Conservation (phyloP, 345 rosid species). For the Nephelium lappaceum region DNA sequence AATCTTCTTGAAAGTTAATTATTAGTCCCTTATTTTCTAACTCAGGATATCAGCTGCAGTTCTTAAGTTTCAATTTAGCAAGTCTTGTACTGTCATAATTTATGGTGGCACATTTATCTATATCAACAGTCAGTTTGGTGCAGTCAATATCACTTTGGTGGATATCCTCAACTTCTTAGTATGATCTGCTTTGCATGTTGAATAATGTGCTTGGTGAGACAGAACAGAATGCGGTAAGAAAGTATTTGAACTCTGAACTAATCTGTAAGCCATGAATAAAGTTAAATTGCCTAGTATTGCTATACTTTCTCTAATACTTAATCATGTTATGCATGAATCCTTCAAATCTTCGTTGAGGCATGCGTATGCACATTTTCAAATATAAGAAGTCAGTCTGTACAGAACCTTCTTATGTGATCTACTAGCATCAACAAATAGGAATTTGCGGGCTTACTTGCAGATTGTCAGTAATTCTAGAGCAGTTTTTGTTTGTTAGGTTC, state of each 20-base stretch:
- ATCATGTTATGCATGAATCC: conserved; percentile 9
- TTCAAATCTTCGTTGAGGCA: conserved; percentile 11
- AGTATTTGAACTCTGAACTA: conserved; percentile 12
- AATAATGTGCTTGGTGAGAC: conserved; percentile 12
- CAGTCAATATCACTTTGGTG: conserved; percentile 13
- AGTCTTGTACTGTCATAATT: conserved; percentile 30
- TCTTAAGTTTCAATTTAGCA: conserved; percentile 24
- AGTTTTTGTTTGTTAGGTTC: conserved; percentile 7
- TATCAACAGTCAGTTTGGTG: conserved; percentile 20
- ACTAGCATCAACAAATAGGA: conserved; percentile 9
- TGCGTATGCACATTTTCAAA: conserved; percentile 9
- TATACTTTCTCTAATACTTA: conserved; percentile 13
- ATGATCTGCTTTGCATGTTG: conserved; percentile 13
- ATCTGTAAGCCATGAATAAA: conserved; percentile 19
- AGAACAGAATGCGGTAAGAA: conserved; percentile 22
- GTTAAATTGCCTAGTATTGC: conserved; percentile 15
- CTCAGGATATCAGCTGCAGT: conserved; percentile 28
- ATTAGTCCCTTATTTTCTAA: conserved; percentile 20
- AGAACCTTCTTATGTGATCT: conserved; percentile 3
- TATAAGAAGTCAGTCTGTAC: conserved; percentile 9
- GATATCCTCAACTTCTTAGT: conserved; percentile 20
- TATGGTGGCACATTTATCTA: conserved; percentile 19
- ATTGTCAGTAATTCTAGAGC: background rate
- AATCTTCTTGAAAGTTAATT: conserved; percentile 14
- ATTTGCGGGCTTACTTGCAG: conserved; percentile 14